Base-by-base conservation (phyloP, 148 eudicot genomes). In the Pouteria glomerata region DNA sequence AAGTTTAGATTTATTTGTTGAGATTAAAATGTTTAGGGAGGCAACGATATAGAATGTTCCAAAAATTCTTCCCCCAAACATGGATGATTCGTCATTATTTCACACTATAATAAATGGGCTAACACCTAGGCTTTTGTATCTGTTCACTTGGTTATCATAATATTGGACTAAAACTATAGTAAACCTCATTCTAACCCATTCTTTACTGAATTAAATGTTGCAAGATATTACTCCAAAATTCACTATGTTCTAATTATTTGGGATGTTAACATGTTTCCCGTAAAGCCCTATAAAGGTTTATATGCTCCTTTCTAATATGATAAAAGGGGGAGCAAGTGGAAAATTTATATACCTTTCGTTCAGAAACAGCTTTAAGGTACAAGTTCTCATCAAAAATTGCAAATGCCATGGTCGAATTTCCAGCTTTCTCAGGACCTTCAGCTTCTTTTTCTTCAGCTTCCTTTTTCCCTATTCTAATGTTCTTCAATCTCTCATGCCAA, bases 401-500 rank as follows among this genome's bases (percentile, higher is more conserved):
- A 73, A 85, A 83, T 10, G 97, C 71, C 97, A 88, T 94, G 62
- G 82, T 74, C 51, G 86, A 71, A 80, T 79, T 82, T 71, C 86
- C 93, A 70, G 81, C 76, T 76, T 82, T 85, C 82, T 83, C 91
- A 23, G 50, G 73, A 63, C 86, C 93, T 68, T 91, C 91, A 31
- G 66, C 75, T 75, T 84, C 85, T 74, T n/a, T n/a, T n/a, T n/a
- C 93, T 68, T 91, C 91, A 31, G 66, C 75, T 75, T 84, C 85
- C 73, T 79, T 91, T 69, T 82, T 85, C 51, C 89, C 85, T 68
- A 79, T 81, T 75, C 88, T 84, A 56, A 88, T 73, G 75, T 81
- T 88, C 78, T 81, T 89, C 47, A 94, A 71, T 77, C 91, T 91
- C 72, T 85, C 96, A 26, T 94, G 93, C 93, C 96, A 89, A 57